Conservation (phyloP, 257 asterid genomes). For the Jasminum sambac region DNA sequence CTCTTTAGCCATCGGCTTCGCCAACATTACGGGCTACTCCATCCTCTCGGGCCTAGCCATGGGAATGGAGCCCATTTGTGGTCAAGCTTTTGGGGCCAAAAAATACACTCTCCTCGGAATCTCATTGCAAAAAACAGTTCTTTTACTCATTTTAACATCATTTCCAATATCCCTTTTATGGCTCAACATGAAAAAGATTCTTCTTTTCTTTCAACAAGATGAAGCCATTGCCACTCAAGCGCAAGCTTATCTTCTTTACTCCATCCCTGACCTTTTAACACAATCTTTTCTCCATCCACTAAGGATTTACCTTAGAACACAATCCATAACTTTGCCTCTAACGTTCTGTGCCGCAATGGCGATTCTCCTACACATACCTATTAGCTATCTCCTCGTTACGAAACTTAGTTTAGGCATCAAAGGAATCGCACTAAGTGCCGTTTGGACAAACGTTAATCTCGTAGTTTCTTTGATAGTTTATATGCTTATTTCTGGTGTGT, state of each 20-base stretch:
- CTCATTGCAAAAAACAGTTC: slow-evolving; percentile 20
- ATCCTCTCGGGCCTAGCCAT: slow-evolving; percentile 36
- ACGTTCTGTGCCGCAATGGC: slow-evolving; percentile 28
- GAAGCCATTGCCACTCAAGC: slow-evolving; percentile 34
- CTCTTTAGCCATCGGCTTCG: slow-evolving; percentile 30
- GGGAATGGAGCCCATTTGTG: slow-evolving; percentile 42
- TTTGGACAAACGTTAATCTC: slow-evolving; percentile 35
- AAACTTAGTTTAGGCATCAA: slow-evolving; percentile 34
- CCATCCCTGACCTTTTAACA: slow-evolving; percentile 33
- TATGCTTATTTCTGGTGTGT: slow-evolving; percentile 23
- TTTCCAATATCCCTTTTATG: slow-evolving; percentile 29
- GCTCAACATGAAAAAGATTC: slow-evolving; percentile 26
- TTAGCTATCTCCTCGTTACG: slow-evolving; percentile 30
- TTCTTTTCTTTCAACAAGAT: slow-evolving; percentile 32
- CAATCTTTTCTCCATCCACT: slow-evolving; percentile 36
- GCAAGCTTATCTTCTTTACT: slow-evolving; percentile 27
- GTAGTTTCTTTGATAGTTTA: slow-evolving; percentile 23
- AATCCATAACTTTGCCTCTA: slow-evolving; percentile 36
- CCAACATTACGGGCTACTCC: slow-evolving; percentile 35
- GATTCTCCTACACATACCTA: slow-evolving; percentile 28
- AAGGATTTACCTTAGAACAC: slow-evolving; percentile 35
- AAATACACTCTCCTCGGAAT: slow-evolving; percentile 28
- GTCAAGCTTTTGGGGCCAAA: slow-evolving; percentile 40
- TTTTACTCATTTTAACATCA: slow-evolving; percentile 25
- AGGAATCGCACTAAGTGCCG: slow-evolving; percentile 29